Evolutionary conservation across 257 asterid species (phyloP).

Genomic region (Cordia subcordata): DNA sequence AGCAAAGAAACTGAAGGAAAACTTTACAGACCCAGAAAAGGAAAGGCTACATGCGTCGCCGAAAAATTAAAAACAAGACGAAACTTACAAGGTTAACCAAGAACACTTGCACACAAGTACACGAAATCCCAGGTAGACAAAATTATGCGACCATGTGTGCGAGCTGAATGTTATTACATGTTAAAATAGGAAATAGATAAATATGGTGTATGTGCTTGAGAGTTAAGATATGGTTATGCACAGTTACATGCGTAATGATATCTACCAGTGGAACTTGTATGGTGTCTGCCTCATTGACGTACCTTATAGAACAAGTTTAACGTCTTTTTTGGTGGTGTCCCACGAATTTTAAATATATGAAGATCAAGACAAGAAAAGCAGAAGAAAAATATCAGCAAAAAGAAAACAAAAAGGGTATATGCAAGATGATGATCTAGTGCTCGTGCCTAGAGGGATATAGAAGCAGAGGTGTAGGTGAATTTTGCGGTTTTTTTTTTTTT

Average conservation of each 20-base stretch:
- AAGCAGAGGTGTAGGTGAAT: background rate
- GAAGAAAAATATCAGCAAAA: no score
- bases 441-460: background rate
- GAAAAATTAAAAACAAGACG: background rate
- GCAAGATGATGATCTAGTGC: background rate
- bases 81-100: background rate
- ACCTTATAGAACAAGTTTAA: constrained; percentile 3
- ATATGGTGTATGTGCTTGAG: constrained; percentile 1
- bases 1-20: background rate
- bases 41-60: background rate
- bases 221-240: constrained; percentile 1
- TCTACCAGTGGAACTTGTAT: background rate
- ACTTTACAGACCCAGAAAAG: background rate
- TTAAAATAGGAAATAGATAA: no score
- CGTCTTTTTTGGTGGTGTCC: no score
- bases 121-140: background rate
- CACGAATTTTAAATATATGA: no score
- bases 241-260: background rate
- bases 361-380: background rate
- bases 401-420: no score
- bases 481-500: no score
- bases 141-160: background rate
- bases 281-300: background rate
- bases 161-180: background rate
- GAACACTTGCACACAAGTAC: background rate